Evolutionary conservation across 2,329 filamentous ascomycete genomes (phyloP).

Genomic region (Neurospora sp.): DNA sequence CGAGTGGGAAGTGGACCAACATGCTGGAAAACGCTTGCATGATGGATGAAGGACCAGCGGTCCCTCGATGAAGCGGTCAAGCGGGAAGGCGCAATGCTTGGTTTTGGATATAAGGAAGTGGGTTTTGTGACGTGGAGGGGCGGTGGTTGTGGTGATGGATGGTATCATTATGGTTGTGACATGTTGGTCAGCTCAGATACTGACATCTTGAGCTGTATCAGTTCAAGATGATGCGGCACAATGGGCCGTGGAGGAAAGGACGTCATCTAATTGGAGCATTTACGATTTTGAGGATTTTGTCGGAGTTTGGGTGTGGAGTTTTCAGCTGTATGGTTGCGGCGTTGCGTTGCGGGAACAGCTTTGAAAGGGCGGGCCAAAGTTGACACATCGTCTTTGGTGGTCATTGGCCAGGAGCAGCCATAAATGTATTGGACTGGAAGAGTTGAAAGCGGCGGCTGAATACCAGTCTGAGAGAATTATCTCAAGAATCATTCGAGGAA

Average conservation of each 20-base stretch:
- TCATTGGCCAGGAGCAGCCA: neutral
- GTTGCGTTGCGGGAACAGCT: neutral
- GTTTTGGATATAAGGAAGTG: neutral
- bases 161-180: neutral
- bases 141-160: neutral
- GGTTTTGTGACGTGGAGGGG: neutral
- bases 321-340: slow-evolving; percentile 5
- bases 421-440: neutral
- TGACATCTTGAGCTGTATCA: neutral
- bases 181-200: neutral
- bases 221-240: neutral
- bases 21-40: slow-evolving; percentile 95
- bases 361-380: neutral
- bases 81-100: neutral
- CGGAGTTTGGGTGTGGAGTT: neutral
- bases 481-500: neutral
- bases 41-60: slow-evolving; percentile 70
- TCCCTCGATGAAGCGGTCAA: slow-evolving; percentile 23
- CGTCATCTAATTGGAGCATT: slow-evolving; percentile 6
- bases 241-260: neutral
- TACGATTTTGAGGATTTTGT: slow-evolving; percentile 2
- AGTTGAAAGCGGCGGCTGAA: neutral
- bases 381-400: neutral
- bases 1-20: slow-evolving; percentile 98
- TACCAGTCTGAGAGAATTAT: neutral